Base-by-base conservation (phyloP, 176 grass and related monocot species). In the Microstegium vimineum region DNA sequence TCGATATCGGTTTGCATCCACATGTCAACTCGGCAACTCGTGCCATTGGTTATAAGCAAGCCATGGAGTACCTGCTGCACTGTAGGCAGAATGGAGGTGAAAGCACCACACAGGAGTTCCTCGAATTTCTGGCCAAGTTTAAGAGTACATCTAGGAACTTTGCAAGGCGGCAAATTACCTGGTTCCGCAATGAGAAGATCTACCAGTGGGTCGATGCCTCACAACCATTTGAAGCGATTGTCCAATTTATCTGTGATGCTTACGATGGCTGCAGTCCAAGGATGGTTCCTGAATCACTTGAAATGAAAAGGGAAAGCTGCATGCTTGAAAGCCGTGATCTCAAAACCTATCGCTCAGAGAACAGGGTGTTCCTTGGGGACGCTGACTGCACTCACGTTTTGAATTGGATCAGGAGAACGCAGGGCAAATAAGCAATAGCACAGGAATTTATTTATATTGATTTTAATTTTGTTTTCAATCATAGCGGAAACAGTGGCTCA, bases 91-190 rank as follows among this genome's bases (percentile, higher is more conserved):
- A 87, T 26, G 92, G 83, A 56, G 91, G 94, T 22, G 87, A 77
- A 62, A 97, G 92, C 90, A 85, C 89, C 47, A 12, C 85, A 6
- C 70, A 91, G 28, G 68, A 92, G 4, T 94, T 92, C 60, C 26
- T 75, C 25, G 41, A 76, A 35, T 97, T 97, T 62, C 67, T 97
- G 35, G 84, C 70, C 5, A 87, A 83, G 63, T 90, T 94, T 81
- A 89, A 94, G 71, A 83, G 72, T 22, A 61, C 82, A 17, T 94
- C 94, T 2, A 85, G 91, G 65, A 97, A 97, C 73, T 97, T 91
- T 62, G 85, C 94, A 63, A 97, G 90, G 87, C 84, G 91, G 80
- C 94, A 94, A 77, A 78, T 92, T 36, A 90, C 89, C 30, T 97
- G 91, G 94, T 94, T 91, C 73, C 79, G 89, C 38, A 97, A 92